Evolutionary conservation across 371 early-diverging fungal species (phyloP), one percentile per base, ranked within the genome.

Genomic region (Mucor indicus): DNA sequence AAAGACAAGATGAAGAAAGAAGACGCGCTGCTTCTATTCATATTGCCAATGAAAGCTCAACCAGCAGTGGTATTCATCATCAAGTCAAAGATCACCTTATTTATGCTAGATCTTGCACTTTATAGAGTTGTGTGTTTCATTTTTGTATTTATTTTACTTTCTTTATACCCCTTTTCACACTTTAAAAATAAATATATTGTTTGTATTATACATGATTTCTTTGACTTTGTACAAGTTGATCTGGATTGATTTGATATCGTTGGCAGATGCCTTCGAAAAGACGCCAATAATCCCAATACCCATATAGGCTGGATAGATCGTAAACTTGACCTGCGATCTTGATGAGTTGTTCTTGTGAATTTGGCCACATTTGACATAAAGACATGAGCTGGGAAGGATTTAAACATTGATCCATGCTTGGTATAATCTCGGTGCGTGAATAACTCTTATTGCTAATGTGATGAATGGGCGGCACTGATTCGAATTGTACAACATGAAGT

Each of bases 241-340:
- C 48, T 20, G 61, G 44, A 49, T 60, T 50, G 13, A 73, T 63
- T 21, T 64, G 46, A 44, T 64, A 62, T 20, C 62, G 57, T 13
- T 50, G 35, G 43, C 69, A 73, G 23, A 73, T 69, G 22, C 67
- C 69, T 32, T 67, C 67, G 23, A 69, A 53, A 3, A 73, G 54
- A 12, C 61, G 53, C 69, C 69, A 73, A 30, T 67, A 45, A 40
- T 64, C 67, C 69, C 69, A 69, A 48, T 73, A 73, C 0, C 67
- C 74, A 43, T 73, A 73, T 4, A 69, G 20, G 7, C 44, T 32
- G 0, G 65, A 69, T 16, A 60, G 55, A 2, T 59, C 38, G 33
- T 73, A 62, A 8, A 64, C 55, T 20, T 62, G 53, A 9, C 40
- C 31, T 9, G 64, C 69, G 13, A 64, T 21, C 9, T 24, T 38